A percentile compares a stretch with the other conserved stretches of the same genome.
Evolutionary conservation across 1,284 basidiomycete genomes (phyloP).

Genomic region (Naganishia sp.): DNA sequence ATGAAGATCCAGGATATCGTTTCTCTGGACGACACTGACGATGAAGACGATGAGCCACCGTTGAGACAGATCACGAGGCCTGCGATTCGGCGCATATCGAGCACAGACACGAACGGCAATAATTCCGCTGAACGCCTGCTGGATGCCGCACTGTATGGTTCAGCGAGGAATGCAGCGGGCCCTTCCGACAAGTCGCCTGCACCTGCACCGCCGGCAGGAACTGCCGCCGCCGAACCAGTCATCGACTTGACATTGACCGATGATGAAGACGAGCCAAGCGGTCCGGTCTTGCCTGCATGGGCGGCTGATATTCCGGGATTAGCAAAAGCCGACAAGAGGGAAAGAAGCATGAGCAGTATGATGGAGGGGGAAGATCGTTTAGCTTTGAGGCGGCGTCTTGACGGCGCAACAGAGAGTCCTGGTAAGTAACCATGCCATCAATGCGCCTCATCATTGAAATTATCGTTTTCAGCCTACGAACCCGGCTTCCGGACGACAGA

Average conservation of each 20-base stretch:
- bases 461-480: slow-evolving; percentile 1
- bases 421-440: neutral
- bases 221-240: slow-evolving; percentile 7
- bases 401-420: neutral
- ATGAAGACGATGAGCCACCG: slow-evolving; percentile 15
- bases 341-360: slow-evolving; percentile 27
- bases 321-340: slow-evolving; percentile 24
- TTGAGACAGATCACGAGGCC: neutral
- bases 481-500: slow-evolving; percentile 4
- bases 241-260: slow-evolving; percentile 25
- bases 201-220: neutral
- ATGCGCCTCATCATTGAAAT: neutral
- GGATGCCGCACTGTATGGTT: neutral
- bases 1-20: slow-evolving; percentile 18
- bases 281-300: slow-evolving; percentile 10
- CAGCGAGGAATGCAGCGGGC: neutral
- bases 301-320: slow-evolving; percentile 22
- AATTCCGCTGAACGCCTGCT: slow-evolving; percentile 15
- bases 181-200: neutral
- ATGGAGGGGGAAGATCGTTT: slow-evolving; percentile 18
- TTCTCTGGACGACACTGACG: slow-evolving; percentile 14
- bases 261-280: slow-evolving; percentile 14
- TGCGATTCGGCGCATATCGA: neutral
- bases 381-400: slow-evolving; percentile 8
- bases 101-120: neutral